Percentiles rank a stretch among this genome's conserved stretches.
These are phyloP conservation scores for Aureobasidium sp. DNA, from an alignment of 2,329 filamentous ascomycete species.

Conservation along the genomic window DNA sequence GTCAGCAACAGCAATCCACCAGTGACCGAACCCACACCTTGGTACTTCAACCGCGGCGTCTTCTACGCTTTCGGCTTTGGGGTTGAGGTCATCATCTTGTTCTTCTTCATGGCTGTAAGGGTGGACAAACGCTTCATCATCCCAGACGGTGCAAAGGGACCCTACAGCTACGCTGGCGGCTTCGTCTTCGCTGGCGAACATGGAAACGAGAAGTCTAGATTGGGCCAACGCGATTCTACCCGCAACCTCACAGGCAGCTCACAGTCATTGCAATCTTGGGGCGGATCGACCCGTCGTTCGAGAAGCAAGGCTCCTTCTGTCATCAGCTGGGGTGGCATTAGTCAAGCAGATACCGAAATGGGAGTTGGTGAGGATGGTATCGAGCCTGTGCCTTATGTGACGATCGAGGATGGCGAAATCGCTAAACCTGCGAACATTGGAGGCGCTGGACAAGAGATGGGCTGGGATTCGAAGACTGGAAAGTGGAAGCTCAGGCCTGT, in stretches of 20 bases:
- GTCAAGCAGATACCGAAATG: conserved; percentile 20
- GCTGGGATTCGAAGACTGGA: conserved; percentile 25
- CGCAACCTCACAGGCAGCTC: conserved; percentile 21
- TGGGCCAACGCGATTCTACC: conserved; percentile 21
- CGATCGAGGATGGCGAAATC: conserved; percentile 14
- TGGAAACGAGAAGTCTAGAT: conserved; percentile 25
- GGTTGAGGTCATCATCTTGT: conserved; percentile 65
- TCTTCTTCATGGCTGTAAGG: conserved; percentile 57
- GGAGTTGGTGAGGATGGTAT: conserved; percentile 25
- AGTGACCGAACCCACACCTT: conserved; percentile 49
- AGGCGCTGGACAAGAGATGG: conserved; percentile 25
- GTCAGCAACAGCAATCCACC: conserved; percentile 12
- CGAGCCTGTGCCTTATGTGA: conserved; percentile 24
- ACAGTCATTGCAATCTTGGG: conserved; percentile 14
- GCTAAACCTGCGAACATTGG: background rate
- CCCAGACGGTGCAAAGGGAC: conserved; percentile 59
- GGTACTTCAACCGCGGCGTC: conserved; percentile 62
- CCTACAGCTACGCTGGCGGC: conserved; percentile 25
- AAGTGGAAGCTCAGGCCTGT: conserved; percentile 25
- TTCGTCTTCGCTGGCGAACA: conserved; percentile 21
- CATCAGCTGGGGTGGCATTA: conserved; percentile 26
- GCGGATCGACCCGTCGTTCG: background rate
- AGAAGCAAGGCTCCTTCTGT: conserved; percentile 2
- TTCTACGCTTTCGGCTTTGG: conserved; percentile 78
- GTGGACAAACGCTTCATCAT: conserved; percentile 72